Base-by-base conservation (phyloP, 768 basidiomycete genomes). In the Gymnopilus dilepis region DNA sequence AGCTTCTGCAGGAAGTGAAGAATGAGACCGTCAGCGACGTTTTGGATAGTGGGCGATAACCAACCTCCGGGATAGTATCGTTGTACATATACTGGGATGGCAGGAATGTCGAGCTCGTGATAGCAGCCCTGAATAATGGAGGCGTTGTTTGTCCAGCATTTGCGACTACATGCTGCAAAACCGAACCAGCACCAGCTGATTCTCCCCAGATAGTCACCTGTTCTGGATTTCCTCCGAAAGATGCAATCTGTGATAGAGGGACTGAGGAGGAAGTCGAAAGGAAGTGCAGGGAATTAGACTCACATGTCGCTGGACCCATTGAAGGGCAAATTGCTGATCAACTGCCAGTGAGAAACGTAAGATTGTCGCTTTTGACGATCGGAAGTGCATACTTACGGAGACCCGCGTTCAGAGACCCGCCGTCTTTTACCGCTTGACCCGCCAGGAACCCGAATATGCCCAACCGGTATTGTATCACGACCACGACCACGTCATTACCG, bases 161-260 rank as follows among this genome's bases (percentile, higher is more conserved):
- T 13, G 83, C 82, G 19, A 84, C 68, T 4, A 83, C 56, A n/a
- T 85, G 83, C 54, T 84, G 82, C 8, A 84, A 42, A 8, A 85
- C 82, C 0, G 83, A 84, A 6, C 82, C 82, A 50, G 77, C 83
- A 58, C 80, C 80, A 42, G 78, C 77, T 6, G 78, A 80, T 65
- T 78, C 70, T 2, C 80, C 81, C 79, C 79, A 81, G 12, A 82
- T 78, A 2, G 78, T 74, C 26, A 81, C 79, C 60, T 69, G 67
- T 0, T 47, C 34, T 1, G 78, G 78, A 56, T 80, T 76, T 8
- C 81, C 81, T 2, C 78, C 77, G 51, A 81, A 82, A 48, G 73
- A 68, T 9, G 53, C 45, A 58, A 80, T 78, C 79, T 81, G 61
- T 55, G 45, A 17, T 40, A n/a, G 31, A 28, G n/a, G n/a, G n/a